These are phyloP conservation scores for Rubus parviflorus DNA, from an alignment of 306 rosid genomes.

Conservation along the genomic window DNA sequence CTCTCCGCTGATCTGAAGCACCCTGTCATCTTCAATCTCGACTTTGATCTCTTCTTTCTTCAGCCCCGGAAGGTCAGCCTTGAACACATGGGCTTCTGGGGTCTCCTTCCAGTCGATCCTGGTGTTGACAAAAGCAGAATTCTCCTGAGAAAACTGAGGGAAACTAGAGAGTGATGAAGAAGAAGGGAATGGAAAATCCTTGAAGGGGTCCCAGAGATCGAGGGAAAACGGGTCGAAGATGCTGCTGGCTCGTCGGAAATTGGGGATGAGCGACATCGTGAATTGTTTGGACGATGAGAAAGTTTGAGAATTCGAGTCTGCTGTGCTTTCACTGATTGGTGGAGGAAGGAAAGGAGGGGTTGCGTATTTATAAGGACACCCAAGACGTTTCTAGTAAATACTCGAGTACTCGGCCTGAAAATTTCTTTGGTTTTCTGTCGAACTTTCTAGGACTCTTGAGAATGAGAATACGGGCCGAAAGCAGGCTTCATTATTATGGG, in stretches of 20 bases:
- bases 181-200: conserved; percentile 18
- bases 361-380: background rate
- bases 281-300: background rate
- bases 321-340: too few relatives aligned
- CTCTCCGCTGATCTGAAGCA: conserved; percentile 39
- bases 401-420: too few relatives aligned
- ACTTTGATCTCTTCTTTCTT: conserved; percentile 39
- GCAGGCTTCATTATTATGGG: too few relatives aligned
- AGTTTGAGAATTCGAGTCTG: too few relatives aligned
- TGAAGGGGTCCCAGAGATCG: conserved; percentile 29
- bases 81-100: conserved; percentile 34
- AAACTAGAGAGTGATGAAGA: background rate
- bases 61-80: conserved; percentile 28
- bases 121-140: too few relatives aligned
- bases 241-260: conserved; percentile 20
- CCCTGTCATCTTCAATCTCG: conserved; percentile 33
- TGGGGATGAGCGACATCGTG: conserved; percentile 38
- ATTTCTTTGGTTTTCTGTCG: too few relatives aligned
- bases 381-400: background rate
- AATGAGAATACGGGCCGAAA: too few relatives aligned
- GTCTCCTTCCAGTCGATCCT: background rate
- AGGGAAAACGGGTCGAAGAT: conserved; percentile 22
- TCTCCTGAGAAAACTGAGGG: background rate
- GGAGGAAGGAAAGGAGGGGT: too few relatives aligned
- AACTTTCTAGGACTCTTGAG: too few relatives aligned